Percentiles rank a stretch among this genome's conserved stretches.
Conservation (phyloP, 768 basidiomycete species). For the Tricholoma bakamatsutake region DNA sequence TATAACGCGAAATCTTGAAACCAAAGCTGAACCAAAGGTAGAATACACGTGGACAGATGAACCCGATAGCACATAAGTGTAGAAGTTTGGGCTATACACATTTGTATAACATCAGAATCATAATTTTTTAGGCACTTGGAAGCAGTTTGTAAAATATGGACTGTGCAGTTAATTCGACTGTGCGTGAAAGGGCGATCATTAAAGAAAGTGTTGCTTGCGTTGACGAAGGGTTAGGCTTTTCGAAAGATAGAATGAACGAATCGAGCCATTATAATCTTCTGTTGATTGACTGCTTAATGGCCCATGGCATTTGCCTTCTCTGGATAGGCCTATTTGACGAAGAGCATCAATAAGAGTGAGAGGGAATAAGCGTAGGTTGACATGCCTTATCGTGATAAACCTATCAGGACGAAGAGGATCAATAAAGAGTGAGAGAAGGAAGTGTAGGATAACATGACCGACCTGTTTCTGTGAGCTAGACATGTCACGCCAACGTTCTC, state of each 20-base stretch:
- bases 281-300: neutral
- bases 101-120: neutral
- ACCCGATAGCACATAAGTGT: too few relatives aligned
- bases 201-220: neutral
- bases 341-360: neutral
- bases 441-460: neutral
- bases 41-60: neutral
- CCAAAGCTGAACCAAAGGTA: neutral
- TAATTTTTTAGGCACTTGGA: neutral
- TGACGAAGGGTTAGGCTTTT: neutral
- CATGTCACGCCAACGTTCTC: neutral
- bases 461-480: neutral
- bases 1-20: neutral
- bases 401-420: neutral
- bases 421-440: neutral
- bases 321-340: neutral
- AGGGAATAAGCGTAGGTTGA: too few relatives aligned
- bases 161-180: neutral
- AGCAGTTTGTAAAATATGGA: neutral
- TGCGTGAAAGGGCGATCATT: neutral
- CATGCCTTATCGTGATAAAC: neutral
- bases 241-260: neutral
- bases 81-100: too few relatives aligned
- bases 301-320: neutral
- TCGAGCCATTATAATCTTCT: neutral